Percentiles rank a stretch among this genome's conserved stretches.
Evolutionary conservation across 2,329 filamentous ascomycete species (phyloP).

Genomic region (Fusarium longipes): DNA sequence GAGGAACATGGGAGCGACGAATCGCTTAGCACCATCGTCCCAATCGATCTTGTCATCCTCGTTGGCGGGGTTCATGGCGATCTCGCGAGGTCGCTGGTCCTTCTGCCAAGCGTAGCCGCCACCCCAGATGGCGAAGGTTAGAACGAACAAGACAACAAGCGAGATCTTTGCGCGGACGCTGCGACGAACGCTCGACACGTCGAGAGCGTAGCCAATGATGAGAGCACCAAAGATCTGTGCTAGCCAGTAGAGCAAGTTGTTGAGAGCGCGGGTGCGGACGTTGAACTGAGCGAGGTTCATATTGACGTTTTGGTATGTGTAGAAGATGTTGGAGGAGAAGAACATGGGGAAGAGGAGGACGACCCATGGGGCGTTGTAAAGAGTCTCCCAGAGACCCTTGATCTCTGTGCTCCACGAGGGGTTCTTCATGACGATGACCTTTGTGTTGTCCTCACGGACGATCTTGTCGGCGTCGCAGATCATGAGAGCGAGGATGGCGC

Average conservation of each 20-base stretch:
- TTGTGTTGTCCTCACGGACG: slow-evolving; percentile 55
- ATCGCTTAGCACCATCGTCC: slow-evolving; percentile 57
- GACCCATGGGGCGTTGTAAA: slow-evolving; percentile 49
- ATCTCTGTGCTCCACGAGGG: slow-evolving; percentile 50
- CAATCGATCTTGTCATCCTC: slow-evolving; percentile 56
- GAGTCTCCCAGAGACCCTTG: slow-evolving; percentile 58
- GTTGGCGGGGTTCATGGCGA: slow-evolving; percentile 54
- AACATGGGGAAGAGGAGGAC: slow-evolving; percentile 62
- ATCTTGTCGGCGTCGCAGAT: slow-evolving; percentile 60
- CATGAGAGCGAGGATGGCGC: slow-evolving; percentile 60
- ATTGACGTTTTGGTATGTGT: slow-evolving; percentile 67
- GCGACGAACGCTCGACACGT: slow-evolving; percentile 56
- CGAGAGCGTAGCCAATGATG: slow-evolving; percentile 59
- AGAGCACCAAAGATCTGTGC: slow-evolving; percentile 66
- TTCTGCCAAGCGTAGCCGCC: slow-evolving; percentile 74
- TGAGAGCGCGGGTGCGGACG: slow-evolving; percentile 65
- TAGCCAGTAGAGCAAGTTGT: slow-evolving; percentile 66
- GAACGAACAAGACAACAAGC: slow-evolving; percentile 59
- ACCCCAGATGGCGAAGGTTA: slow-evolving; percentile 66
- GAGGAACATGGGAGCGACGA: slow-evolving; percentile 72
- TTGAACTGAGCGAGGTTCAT: slow-evolving; percentile 67
- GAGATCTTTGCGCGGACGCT: slow-evolving; percentile 59
- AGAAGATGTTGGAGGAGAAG: slow-evolving; percentile 67
- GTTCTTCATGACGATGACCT: slow-evolving; percentile 51
- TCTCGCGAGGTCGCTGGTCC: slow-evolving; percentile 58